Conservation (phyloP, 2,329 filamentous ascomycete genomes). For the Chaetothyriales sp. region DNA sequence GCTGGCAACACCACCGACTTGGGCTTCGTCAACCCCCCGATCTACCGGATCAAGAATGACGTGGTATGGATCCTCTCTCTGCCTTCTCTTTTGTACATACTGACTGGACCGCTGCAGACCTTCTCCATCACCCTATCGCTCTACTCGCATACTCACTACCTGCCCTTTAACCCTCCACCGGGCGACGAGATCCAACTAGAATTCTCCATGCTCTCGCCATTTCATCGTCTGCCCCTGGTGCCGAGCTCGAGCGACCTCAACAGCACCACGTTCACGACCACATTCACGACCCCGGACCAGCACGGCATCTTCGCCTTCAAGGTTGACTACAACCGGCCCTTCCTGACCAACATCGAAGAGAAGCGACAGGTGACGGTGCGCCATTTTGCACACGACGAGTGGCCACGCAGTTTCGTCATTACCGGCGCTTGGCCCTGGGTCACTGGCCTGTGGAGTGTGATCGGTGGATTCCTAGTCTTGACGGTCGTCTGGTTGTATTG, state of each 20-base stretch:
- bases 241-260: conserved; percentile 45
- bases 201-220: conserved; percentile 96
- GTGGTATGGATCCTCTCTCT: conserved; percentile 50
- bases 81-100: not conserved
- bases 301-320: conserved; percentile 99
- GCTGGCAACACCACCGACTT: conserved; percentile 35
- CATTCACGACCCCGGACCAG: conserved; percentile 81
- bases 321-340: conserved; percentile 92
- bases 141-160: conserved; percentile 58
- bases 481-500: conserved; percentile 77
- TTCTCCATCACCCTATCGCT: conserved; percentile 84
- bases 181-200: conserved; percentile 77
- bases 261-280: conserved; percentile 55
- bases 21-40: conserved; percentile 52
- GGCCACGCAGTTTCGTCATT: conserved; percentile 78
- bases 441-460: conserved; percentile 67
- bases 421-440: conserved; percentile 92
- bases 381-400: conserved; percentile 96
- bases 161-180: conserved; percentile 54
- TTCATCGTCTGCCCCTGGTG: conserved; percentile 68
- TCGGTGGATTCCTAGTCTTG: conserved; percentile 72
- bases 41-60: conserved; percentile 93
- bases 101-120: not conserved
- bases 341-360: conserved; percentile 77
- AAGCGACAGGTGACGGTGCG: conserved; percentile 89